Evolutionary conservation across 2,329 filamentous ascomycete genomes (phyloP), one percentile per base, ranked within the genome.

Genomic region (Sarocladium brachiariae): DNA sequence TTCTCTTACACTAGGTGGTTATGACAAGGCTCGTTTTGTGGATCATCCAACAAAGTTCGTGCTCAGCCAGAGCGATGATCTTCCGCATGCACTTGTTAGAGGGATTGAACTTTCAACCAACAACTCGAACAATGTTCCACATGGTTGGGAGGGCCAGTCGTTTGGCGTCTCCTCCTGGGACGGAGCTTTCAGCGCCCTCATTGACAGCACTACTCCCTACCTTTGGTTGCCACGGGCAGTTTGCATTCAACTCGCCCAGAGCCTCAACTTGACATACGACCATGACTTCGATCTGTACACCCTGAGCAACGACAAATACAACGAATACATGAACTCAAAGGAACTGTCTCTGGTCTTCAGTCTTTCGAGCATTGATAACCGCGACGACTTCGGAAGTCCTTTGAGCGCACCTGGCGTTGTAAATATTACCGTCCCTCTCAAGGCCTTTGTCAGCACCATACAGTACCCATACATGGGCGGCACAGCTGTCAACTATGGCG

Each of bases 1-100:
- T 33, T 83, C 81, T 25, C 65, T 89, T 41, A 86, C 82, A 0
- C 68, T 90, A 9, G 86, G 87, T 19, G 86, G 87, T 24, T 88
- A 84, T 60, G 86, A 89, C 61, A 64, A 72, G 11, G 75, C 77
- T 38, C 76, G 83, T 38, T 81, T 86, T 52, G 69, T 78, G 27
- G 67, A 74, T 1, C 86, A 89, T 61, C 69, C 81, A 50, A 70
- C 74, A 11, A 71, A 71, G 1, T 89, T 89, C 62, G 73, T 68
- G 43, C 63, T 83, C n/a, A 70, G 73, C 33, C 68, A 80, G 38
- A 69, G 72, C 14, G 70, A 75, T 41, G 75, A 81, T 58, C 73
- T 80, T 47, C 78, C 81, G 30, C 71, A 77, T 46, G 75, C 83
- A 54, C 66, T 83, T 16, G 72, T 87, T 19, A 75, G 84, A n/a